Evolutionary conservation across 768 basidiomycete genomes (phyloP).

Genomic region (Tulasnella sp.): DNA sequence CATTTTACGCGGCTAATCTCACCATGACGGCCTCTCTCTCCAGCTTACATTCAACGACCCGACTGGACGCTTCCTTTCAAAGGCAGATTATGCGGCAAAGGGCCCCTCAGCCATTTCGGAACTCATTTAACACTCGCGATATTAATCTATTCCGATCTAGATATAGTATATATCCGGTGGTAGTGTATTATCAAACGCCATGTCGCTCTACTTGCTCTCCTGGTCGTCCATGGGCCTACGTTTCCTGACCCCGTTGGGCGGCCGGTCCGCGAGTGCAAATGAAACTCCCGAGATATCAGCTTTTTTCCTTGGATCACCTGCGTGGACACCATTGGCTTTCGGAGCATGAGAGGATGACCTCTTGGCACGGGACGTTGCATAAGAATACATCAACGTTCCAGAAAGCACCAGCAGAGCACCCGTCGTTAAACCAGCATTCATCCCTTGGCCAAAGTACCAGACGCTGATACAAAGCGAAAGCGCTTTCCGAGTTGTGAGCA

Average conservation of each 20-base stretch:
- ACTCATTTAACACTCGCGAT: slow-evolving; percentile 38
- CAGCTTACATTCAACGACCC: slow-evolving; percentile 70
- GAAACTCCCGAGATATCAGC: background rate
- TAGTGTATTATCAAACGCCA: background rate
- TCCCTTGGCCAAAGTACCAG: slow-evolving; percentile 76
- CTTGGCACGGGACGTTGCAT: slow-evolving; percentile 20
- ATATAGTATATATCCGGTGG: background rate
- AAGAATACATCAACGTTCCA: slow-evolving; percentile 57
- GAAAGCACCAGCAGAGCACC: slow-evolving; percentile 74
- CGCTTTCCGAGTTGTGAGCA: slow-evolving; percentile 76
- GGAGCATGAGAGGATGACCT: background rate
- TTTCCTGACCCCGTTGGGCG: background rate
- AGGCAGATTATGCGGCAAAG: slow-evolving; percentile 66
- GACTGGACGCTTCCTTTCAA: slow-evolving; percentile 68
- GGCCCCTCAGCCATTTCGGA: slow-evolving; percentile 75
- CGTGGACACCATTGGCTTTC: background rate
- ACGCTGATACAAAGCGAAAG: slow-evolving; percentile 75
- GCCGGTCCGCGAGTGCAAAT: background rate
- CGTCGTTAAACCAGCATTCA: slow-evolving; percentile 58
- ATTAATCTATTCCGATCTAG: background rate
- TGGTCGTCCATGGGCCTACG: background rate
- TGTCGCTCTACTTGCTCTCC: background rate
- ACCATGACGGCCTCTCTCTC: background rate
- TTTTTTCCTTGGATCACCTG: background rate
- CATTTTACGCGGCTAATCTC: background rate